phyloP scores from a whole-genome alignment of 2,329 filamentous ascomycete species.

The Didymosphaeria variabile region DNA sequence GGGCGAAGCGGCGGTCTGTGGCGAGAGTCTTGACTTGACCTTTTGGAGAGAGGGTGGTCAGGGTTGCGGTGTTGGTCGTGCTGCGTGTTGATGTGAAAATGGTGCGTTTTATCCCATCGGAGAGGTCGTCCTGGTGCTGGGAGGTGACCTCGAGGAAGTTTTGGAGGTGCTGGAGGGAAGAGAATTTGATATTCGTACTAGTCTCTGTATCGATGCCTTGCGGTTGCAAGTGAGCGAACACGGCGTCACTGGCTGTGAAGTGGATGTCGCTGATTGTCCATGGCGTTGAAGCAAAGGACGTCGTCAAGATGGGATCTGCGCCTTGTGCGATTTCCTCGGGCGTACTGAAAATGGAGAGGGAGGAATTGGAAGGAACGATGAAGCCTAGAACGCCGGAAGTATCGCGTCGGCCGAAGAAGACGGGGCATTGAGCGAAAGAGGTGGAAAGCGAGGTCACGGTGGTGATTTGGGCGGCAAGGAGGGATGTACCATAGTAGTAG shows the following conservation, averaged over 20 bases:
- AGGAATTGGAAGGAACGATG: neutral
- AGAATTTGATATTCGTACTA: conserved; percentile 11
- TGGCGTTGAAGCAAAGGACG: neutral
- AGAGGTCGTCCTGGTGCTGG: neutral
- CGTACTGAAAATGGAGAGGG: conserved; percentile 24
- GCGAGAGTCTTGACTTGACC: conserved; percentile 35
- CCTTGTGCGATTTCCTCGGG: conserved; percentile 19
- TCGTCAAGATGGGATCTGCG: conserved; percentile 9
- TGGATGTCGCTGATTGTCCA: conserved; percentile 19
- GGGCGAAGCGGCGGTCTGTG: conserved; percentile 34
- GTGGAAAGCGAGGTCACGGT: neutral
- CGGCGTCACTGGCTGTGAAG: conserved; percentile 17
- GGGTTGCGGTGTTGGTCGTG: conserved; percentile 33
- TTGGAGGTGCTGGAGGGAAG: conserved; percentile 9
- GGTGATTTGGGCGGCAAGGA: conserved; percentile 22
- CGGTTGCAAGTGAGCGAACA: conserved; percentile 8
- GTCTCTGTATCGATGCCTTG: neutral
- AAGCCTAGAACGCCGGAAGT: conserved; percentile 13
- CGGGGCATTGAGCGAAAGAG: neutral
- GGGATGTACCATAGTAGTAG: conserved; percentile 32
- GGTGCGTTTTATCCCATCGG: neutral
- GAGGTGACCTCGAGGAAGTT: neutral
- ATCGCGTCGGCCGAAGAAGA: conserved; percentile 12
- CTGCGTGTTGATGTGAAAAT: conserved; percentile 18
- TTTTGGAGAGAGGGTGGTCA: conserved; percentile 26